Evolutionary conservation across 2,329 filamentous ascomycete genomes (phyloP).

Genomic region (Sporothrix pallida): DNA sequence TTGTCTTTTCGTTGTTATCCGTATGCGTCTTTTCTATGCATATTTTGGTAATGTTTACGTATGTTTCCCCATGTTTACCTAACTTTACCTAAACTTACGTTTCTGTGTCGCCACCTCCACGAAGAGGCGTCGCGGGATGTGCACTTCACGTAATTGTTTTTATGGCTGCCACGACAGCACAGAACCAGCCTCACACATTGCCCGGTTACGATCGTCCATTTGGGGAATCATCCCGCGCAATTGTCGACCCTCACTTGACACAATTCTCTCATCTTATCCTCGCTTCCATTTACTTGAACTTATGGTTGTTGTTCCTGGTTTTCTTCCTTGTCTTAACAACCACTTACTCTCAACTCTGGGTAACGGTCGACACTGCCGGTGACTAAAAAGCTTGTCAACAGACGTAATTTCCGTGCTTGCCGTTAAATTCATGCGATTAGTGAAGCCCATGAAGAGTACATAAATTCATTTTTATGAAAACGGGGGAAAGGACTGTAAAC

Average conservation of each 20-base stretch:
- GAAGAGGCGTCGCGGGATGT: not conserved
- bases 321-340: not conserved
- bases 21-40: not conserved
- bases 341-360: not conserved
- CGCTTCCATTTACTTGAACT: not conserved
- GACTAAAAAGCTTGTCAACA: not conserved
- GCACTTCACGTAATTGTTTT: not conserved
- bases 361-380: not conserved
- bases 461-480: too few species aligned
- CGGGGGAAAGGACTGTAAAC: too few species aligned
- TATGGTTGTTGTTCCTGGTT: not conserved
- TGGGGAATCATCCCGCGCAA: too few species aligned
- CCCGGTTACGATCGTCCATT: too few species aligned
- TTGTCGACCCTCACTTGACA: not conserved
- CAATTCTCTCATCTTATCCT: not conserved
- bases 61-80: too few species aligned
- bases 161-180: not conserved
- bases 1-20: too few species aligned
- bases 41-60: constrained; percentile 9
- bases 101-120: constrained; percentile 4
- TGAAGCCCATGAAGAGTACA: not conserved
- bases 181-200: not conserved
- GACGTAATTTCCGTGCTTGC: not conserved
- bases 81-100: not conserved
- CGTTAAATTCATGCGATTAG: not conserved